Evolutionary conservation across 768 basidiomycete species (phyloP).

Genomic region (Amanita thiersii): DNA sequence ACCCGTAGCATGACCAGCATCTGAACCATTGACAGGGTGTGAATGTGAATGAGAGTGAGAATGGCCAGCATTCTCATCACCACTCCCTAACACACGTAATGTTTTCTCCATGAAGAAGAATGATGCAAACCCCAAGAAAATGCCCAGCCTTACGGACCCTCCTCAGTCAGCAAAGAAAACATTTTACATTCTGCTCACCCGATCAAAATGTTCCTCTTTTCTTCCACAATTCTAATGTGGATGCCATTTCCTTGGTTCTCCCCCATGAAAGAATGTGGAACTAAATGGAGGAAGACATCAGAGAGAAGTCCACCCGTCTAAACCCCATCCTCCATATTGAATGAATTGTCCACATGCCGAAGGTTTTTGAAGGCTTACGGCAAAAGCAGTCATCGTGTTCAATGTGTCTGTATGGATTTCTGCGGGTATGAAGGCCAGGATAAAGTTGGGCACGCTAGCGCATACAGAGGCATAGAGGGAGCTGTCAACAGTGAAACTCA

Average conservation of each 20-base stretch:
- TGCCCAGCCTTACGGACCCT: constrained; percentile 56
- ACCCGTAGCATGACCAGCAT: constrained; percentile 12
- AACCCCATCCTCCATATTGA: constrained; percentile 3
- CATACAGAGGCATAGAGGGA: constrained; percentile 9
- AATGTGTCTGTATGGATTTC: constrained; percentile 78
- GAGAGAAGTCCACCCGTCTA: constrained; percentile 88
- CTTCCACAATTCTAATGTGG: constrained; percentile 79
- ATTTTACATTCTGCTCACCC: too few relatives aligned
- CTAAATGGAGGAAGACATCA: constrained; percentile 87
- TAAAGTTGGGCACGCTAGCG: constrained; percentile 82
- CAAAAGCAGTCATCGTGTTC: constrained; percentile 93
- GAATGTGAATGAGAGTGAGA: constrained; percentile 57
- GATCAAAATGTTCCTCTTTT: constrained; percentile 84
- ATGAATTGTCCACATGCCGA: constrained; percentile 7
- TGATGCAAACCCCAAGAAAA: constrained; percentile 80
- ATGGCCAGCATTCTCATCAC: constrained; percentile 43
- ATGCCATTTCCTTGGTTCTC: constrained; percentile 69
- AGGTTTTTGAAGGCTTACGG: constrained; percentile 39
- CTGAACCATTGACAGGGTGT: constrained; percentile 24
- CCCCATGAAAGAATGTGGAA: constrained; percentile 89
- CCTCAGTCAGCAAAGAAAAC: too few relatives aligned
- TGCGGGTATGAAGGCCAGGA: constrained; percentile 89
- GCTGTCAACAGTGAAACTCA: constrained; percentile 9
- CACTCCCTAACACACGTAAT: constrained; percentile 68
- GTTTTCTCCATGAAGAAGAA: constrained; percentile 96